Evolutionary conservation across 2,329 filamentous ascomycete genomes (phyloP), one percentile per base, ranked within the genome.

Genomic region (Grosmannia clavigera): DNA sequence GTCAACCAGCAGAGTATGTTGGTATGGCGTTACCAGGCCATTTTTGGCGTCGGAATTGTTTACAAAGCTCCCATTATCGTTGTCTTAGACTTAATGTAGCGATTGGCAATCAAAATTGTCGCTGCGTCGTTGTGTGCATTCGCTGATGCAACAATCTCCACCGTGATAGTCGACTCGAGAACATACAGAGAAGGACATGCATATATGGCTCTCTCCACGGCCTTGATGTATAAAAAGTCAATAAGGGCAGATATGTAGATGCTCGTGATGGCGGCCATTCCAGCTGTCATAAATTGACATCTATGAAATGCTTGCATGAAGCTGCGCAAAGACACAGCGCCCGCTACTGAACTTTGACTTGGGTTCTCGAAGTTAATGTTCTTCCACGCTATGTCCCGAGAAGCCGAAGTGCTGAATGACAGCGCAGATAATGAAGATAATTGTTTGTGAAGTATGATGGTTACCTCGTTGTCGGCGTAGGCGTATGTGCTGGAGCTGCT

Each of bases 211-310:
- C 76, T 76, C 56, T 75, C 72, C 6, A 68, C 63, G 2, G 73
- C 75, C 61, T 78, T 73, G 10, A 78, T 68, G 60, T 76, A 77
- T 0, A 73, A 76, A 62, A 76, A 71, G 10, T 74, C 73, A 29
- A 78, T 70, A 31, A 78, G 63, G 1, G 68, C 70, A 0, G 72
- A 66, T 3, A 73, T 72, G 3, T 66, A 63, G 9, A 60, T 66
- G 1, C 68, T 67, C 6, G 67, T 68, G 33, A 71, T 62, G 5
- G 64, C 66, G 3, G 64, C 61, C 7, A 61, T 59, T 16, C 75
- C 74, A 0, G 71, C 70, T 6, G 74, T 71, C 5, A 77, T 65
- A 5, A 78, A 69, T 22, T 74, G 70, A 51, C 75, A 77, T n/a
- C 70, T 68, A 62, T 78, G 77, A 58, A 76, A 74, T 2, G 70